These are phyloP conservation scores for Gloeopeniophorella convolvens DNA, from an alignment of 768 basidiomycete species.

Conservation along the genomic window DNA sequence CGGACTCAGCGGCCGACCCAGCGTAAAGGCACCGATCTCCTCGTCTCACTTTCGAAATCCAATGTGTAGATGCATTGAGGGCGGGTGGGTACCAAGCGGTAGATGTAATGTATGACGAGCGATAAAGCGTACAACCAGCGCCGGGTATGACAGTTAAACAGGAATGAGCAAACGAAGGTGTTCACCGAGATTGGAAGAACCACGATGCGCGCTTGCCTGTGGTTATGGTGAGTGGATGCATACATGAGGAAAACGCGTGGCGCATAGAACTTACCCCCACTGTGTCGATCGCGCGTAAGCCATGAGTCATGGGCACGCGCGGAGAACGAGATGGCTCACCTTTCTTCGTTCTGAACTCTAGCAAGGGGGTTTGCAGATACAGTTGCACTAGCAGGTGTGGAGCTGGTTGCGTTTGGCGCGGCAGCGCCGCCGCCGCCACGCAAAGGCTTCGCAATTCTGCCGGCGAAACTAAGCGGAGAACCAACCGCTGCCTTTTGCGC, in stretches of 20 bases:
- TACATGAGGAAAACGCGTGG: slow-evolving; percentile 12
- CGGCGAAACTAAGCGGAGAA: slow-evolving; percentile 67
- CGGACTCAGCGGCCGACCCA: too few species aligned
- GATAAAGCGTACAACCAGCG: slow-evolving; percentile 28
- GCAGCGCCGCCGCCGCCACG: slow-evolving; percentile 79
- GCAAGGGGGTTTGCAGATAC: slow-evolving; percentile 57
- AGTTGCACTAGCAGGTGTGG: slow-evolving; percentile 37
- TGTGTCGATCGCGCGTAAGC: too few species aligned
- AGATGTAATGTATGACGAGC: slow-evolving; percentile 27
- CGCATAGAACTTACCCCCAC: slow-evolving; percentile 18
- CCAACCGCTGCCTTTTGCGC: slow-evolving; percentile 75
- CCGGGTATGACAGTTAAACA: slow-evolving; percentile 23
- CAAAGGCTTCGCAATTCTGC: slow-evolving; percentile 94
- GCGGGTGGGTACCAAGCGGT: slow-evolving; percentile 19
- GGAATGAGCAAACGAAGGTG: slow-evolving; percentile 23
- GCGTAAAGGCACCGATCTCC: not conserved
- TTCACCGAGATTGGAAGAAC: slow-evolving; percentile 83
- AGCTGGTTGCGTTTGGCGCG: slow-evolving; percentile 35
- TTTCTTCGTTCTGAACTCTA: slow-evolving; percentile 78
- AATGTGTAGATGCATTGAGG: slow-evolving; percentile 24
- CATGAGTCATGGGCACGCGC: too few species aligned
- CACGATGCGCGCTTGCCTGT: slow-evolving; percentile 75
- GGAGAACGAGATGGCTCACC: slow-evolving; percentile 27
- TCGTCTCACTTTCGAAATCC: not conserved
- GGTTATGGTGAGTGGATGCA: slow-evolving; percentile 9